Evolutionary conservation across 176 grass and related monocot species (phyloP), one percentile per base, ranked within the genome.

Genomic region (Musa troglodytarum): DNA sequence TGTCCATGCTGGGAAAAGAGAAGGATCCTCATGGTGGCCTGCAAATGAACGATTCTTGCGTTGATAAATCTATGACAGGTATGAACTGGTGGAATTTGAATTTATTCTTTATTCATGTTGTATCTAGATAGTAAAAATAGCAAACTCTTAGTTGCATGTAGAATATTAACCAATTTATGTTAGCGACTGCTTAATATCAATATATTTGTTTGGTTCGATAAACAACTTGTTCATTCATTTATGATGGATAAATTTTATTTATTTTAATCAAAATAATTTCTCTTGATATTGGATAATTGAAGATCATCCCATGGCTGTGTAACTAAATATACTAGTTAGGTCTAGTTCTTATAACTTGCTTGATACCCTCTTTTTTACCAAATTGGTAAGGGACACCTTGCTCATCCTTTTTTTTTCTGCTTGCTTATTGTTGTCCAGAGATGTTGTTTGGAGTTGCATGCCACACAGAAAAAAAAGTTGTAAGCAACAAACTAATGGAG

Each of bases 21-120:
- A 52, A 75, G 56, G 87, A 92, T 74, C 82, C 88, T 65, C 82
- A 83, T 63, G 76, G 87, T 65, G 85, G 88, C 83, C 54, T 88
- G 19, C 83, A 82, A 61, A 78, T 70, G 17, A 82, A 92, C 81
- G 56, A 83, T 75, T 85, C 81, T 15, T 85, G 84, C 1, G 28
- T 83, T 50, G 77, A 67, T 81, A 80, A 85, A 83, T 51, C 70
- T 73, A 81, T 56, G 54, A 83, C 87, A 96, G 89, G 89, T 96
- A 92, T 22, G 16, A 23, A 22, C n/a, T 23, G 8, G 53, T 34
- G 29, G 29, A 34, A 54, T 54, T 54, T 54, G 53, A 54, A 54
- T 53, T 10, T 11, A 28, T 53, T 53, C 52, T 11, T 11, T 11
- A 53, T 53, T 11, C 52, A 53, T 53, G 52, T 53, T 10, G 52